A percentile compares a stretch with the other conserved stretches of the same genome.
Evolutionary conservation across 2,329 filamentous ascomycete species (phyloP).

Genomic region (Rutstroemia sp.): DNA sequence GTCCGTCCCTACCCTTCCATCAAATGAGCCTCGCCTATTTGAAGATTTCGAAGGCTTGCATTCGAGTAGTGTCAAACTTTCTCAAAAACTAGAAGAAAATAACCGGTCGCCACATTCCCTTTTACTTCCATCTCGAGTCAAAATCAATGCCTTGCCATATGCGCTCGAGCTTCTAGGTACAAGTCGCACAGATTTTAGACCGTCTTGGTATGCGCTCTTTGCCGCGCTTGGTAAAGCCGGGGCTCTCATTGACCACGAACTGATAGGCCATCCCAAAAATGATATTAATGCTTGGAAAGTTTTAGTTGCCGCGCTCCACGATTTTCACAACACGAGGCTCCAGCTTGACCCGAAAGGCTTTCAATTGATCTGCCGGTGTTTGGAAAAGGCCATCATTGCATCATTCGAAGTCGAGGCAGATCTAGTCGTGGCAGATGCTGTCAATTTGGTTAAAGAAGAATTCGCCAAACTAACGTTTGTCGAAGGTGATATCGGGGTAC

Average conservation of each 20-base stretch:
- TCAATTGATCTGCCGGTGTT: conserved; percentile 19
- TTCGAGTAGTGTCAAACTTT: background rate
- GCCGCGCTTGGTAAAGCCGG: conserved; percentile 31
- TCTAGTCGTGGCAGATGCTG: conserved; percentile 15
- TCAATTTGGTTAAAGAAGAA: conserved; percentile 26
- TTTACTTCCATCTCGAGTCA: background rate
- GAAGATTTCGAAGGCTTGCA: background rate
- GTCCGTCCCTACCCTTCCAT: conserved; percentile 23
- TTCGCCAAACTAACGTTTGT: conserved; percentile 24
- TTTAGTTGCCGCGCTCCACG: conserved; percentile 13
- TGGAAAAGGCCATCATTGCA: conserved; percentile 23
- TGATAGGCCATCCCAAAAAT: conserved; percentile 17
- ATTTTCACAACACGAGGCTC: conserved; percentile 23
- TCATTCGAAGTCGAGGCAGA: conserved; percentile 3
- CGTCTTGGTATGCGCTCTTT: conserved; percentile 38
- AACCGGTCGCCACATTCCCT: background rate
- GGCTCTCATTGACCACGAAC: conserved; percentile 14
- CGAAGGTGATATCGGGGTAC: background rate
- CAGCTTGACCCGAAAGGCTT: conserved; percentile 27
- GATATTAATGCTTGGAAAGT: conserved; percentile 24
- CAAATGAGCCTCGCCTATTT: background rate
- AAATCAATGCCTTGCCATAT: conserved; percentile 10
- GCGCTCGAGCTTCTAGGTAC: conserved; percentile 18
- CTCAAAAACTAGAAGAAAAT: background rate
- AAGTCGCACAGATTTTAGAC: conserved; percentile 18